phyloP scores from a whole-genome alignment of 176 grass and related monocot genomes.

The Echinochloa phyllopogon region DNA sequence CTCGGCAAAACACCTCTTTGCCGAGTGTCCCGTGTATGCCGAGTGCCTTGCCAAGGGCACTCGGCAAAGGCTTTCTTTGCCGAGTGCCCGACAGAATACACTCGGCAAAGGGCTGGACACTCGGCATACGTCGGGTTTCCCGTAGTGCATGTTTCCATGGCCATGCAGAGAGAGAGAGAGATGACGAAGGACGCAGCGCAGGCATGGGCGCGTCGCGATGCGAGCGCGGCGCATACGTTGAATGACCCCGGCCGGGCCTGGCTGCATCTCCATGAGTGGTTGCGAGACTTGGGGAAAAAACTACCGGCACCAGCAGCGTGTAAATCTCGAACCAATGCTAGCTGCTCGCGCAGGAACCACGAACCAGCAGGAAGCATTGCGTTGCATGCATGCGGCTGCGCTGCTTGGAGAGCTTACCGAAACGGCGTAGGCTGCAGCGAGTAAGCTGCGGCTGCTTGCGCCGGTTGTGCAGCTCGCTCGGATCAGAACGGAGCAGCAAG shows the following conservation, averaged over 20 bases:
- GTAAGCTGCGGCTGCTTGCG: not conserved
- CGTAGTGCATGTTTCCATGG: slow-evolving; percentile 9
- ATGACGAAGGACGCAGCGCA: not conserved
- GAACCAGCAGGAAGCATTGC: not conserved
- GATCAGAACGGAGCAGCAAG: not conserved
- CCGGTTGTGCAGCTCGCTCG: not conserved
- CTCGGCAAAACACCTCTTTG: too few relatives aligned
- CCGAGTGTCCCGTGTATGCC: too few relatives aligned
- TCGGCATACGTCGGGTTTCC: too few relatives aligned
- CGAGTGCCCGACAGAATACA: too few relatives aligned
- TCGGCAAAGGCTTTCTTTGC: too few relatives aligned
- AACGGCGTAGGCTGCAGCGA: not conserved
- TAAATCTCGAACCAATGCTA: not conserved
- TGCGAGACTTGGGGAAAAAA: not conserved
- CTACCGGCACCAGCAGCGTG: not conserved
- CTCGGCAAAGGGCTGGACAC: too few relatives aligned
- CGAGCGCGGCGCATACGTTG: not conserved
- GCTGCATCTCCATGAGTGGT: not conserved
- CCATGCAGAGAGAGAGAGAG: not conserved
- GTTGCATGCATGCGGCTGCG: not conserved
- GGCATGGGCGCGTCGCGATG: not conserved
- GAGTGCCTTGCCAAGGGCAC: too few relatives aligned
- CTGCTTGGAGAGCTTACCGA: not conserved
- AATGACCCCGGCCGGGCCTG: not conserved
- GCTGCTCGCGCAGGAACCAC: not conserved